These are phyloP conservation scores for Sugiyamaella floridensis DNA, from an alignment of 805 yeast species.

Conservation along the genomic window DNA sequence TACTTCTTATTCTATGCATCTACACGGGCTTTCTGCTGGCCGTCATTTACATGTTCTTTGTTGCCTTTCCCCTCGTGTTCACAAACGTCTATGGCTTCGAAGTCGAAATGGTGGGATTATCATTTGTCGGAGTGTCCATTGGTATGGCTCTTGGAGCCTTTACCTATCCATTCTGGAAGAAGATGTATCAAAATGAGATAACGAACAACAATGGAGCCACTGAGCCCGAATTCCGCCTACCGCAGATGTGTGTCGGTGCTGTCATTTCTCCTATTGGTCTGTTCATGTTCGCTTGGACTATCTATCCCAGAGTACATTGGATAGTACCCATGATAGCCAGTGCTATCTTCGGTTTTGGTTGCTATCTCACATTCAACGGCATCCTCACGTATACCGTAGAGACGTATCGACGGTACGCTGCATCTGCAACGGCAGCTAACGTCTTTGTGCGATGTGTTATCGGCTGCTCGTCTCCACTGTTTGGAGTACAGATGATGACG, in stretches of 20 bases:
- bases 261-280: slow-evolving; percentile 41
- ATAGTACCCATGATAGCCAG: slow-evolving; percentile 59
- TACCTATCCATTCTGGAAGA: slow-evolving; percentile 13
- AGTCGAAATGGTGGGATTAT: slow-evolving; percentile 48
- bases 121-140: slow-evolving; percentile 56
- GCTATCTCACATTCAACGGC: slow-evolving; percentile 34
- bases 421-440: slow-evolving; percentile 88
- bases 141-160: slow-evolving; percentile 58
- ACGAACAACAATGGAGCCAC: slow-evolving; percentile 35
- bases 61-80: slow-evolving; percentile 54
- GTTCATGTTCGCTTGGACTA: slow-evolving; percentile 49
- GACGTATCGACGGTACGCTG: slow-evolving; percentile 47
- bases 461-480: slow-evolving; percentile 78
- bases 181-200: slow-evolving; percentile 35
- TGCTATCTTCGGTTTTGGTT: slow-evolving; percentile 36
- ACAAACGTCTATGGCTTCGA: slow-evolving; percentile 41
- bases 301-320: slow-evolving; percentile 39
- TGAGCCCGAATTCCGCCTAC: slow-evolving; percentile 46
- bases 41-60: slow-evolving; percentile 52
- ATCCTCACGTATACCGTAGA: slow-evolving; percentile 19
- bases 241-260: slow-evolving; percentile 45
- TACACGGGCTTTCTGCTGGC: slow-evolving; percentile 54
- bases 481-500: slow-evolving; percentile 76
- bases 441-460: slow-evolving; percentile 67
- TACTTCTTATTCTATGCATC: slow-evolving; percentile 47